phyloP scores from a whole-genome alignment of 75 land plant species.

The Picea glauca region DNA sequence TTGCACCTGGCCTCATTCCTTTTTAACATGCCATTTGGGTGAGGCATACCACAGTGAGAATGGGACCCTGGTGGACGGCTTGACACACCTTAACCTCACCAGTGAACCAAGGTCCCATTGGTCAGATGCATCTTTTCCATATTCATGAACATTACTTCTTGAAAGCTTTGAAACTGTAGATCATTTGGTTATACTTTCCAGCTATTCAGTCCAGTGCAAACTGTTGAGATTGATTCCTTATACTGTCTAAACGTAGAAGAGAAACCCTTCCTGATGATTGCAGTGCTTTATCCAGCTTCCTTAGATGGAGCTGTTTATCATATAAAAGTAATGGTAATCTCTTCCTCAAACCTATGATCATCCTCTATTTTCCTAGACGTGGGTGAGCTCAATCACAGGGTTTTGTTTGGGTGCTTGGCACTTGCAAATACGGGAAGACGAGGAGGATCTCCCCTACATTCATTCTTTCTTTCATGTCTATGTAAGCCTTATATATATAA shows the following conservation, averaged over 20 bases:
- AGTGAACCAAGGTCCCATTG: background rate
- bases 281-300: background rate
- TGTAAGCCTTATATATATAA: background rate
- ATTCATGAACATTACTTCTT: no score
- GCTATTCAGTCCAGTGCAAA: background rate
- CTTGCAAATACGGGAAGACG: background rate
- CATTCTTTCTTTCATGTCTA: background rate
- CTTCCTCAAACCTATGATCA: background rate
- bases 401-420: background rate
- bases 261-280: background rate
- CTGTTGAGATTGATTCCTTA: background rate
- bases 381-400: background rate
- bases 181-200: background rate
- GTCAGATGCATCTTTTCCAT: background rate
- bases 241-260: background rate
- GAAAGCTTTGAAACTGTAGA: background rate
- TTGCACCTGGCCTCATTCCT: background rate
- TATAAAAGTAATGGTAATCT: background rate
- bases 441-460: background rate
- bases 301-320: background rate
- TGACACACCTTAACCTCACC: background rate
- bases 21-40: background rate
- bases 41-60: background rate
- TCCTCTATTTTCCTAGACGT: background rate
- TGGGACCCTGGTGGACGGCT: no score